Base-by-base conservation (phyloP, 2,329 filamentous ascomycete genomes). In the Microdochium bolleyi region DNA sequence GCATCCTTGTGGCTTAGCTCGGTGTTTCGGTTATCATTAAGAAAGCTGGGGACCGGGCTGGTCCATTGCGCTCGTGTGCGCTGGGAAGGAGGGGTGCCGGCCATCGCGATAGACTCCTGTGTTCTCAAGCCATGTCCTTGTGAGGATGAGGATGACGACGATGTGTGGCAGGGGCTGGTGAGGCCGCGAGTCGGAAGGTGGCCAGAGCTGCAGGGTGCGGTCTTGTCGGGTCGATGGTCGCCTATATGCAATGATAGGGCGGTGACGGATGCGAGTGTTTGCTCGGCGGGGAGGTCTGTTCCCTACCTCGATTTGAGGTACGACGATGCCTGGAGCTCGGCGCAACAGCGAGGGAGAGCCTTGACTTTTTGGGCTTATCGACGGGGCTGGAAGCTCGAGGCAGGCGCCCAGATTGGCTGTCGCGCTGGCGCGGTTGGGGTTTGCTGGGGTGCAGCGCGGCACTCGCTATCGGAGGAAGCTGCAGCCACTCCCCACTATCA, bases 1-100 rank as follows among this genome's bases (percentile, higher is more conserved):
- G 86, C 85, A 59, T 83, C 79, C 54, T 78, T 76, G 63, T 89
- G 85, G 52, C 74, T 75, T 50, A 79, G 72, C 62, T 85, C 83
- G 32, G 78, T 80, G 57, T 88, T 83, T 34, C 80, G 77, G 30
- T 80, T 76, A 51, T 83, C 79, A 41, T 74, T 73, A 54, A 90
- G 84, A 25, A 89, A 78, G 9, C 70, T 60, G 51, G 70, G 67
- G 22, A 73, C 69, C 9, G 73, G 73, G 55, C 69, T 76, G 10
- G 70, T 68, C 53, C 67, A 65, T 56, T 70, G 64, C 55, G 69
- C 69, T 52, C 64, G 62, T 53, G 59, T 62, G 54, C 66, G 68
- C 51, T 64, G 56, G 24, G 59, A 58, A 38, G 75, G 70, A 50
- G 74, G 73, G 48, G 74, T 72, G 56, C 67, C 69, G 58, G 73